These are phyloP conservation scores for Fusarium solani-melongenae DNA, from an alignment of 2,329 filamentous ascomycete species.

Conservation along the genomic window DNA sequence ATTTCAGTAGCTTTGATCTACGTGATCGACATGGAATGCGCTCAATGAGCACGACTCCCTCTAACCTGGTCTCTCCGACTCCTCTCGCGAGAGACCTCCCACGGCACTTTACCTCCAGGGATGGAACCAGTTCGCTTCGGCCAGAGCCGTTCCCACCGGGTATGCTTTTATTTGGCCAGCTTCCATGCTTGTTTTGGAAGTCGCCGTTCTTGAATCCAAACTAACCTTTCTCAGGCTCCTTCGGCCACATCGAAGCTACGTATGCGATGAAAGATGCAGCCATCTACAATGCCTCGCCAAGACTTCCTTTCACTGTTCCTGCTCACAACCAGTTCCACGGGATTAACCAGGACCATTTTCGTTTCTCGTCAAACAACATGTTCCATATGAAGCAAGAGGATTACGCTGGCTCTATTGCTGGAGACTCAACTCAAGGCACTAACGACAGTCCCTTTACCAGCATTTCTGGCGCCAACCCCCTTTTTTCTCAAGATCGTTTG, in stretches of 20 bases:
- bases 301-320: conserved; percentile 42
- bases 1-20: conserved; percentile 45
- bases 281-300: conserved; percentile 46
- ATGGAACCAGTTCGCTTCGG: conserved; percentile 32
- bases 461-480: conserved; percentile 46
- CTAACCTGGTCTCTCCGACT: conserved; percentile 53
- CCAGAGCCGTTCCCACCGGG: conserved; percentile 29
- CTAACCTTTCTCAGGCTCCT: conserved; percentile 40
- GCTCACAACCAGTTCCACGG: conserved; percentile 37
- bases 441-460: conserved; percentile 42
- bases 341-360: conserved; percentile 43
- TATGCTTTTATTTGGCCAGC: background rate
- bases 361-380: conserved; percentile 35
- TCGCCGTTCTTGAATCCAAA: background rate
- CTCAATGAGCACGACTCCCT: conserved; percentile 51
- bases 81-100: conserved; percentile 45
- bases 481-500: conserved; percentile 48
- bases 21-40: conserved; percentile 50
- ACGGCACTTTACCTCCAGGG: conserved; percentile 40
- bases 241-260: conserved; percentile 42
- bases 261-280: conserved; percentile 46
- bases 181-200: background rate
- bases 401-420: conserved; percentile 28
- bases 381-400: conserved; percentile 45
- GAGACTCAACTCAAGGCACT: conserved; percentile 34